Conservation (phyloP, 257 asterid genomes). For the Jacaranda copaia region DNA sequence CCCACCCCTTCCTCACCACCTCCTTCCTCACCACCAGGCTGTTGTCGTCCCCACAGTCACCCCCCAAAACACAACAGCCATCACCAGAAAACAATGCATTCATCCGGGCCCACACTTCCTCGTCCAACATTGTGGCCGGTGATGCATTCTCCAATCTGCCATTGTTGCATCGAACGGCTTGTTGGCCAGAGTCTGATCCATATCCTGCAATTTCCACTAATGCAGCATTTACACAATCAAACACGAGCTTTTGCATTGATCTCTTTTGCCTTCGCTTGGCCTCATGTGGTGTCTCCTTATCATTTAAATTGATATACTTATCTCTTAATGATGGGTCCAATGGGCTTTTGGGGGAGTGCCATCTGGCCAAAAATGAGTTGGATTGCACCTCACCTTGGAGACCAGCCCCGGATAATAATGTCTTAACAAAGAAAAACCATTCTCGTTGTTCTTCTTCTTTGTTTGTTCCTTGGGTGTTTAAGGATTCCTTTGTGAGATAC, state of each 20-base stretch:
- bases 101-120: slow-evolving; percentile 68
- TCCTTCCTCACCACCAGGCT: slow-evolving; percentile 66
- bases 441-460: slow-evolving; percentile 76
- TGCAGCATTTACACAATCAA: slow-evolving; percentile 76
- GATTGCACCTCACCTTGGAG: slow-evolving; percentile 61
- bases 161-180: slow-evolving; percentile 46
- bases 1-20: slow-evolving; percentile 80
- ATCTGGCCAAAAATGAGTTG: slow-evolving; percentile 51
- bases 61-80: slow-evolving; percentile 41
- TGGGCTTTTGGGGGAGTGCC: slow-evolving; percentile 88
- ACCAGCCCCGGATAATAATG: slow-evolving; percentile 68
- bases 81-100: slow-evolving; percentile 66
- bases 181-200: slow-evolving; percentile 53
- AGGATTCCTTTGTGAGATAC: slow-evolving; percentile 54
- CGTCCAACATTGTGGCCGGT: slow-evolving; percentile 48
- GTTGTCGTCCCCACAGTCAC: slow-evolving; percentile 57
- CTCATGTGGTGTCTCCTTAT: slow-evolving; percentile 65
- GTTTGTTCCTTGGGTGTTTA: slow-evolving; percentile 50
- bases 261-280: slow-evolving; percentile 76
- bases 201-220: slow-evolving; percentile 65
- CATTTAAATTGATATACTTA: slow-evolving; percentile 58
- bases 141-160: slow-evolving; percentile 29
- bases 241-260: slow-evolving; percentile 81
- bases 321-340: slow-evolving; percentile 83
- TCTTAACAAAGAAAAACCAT: slow-evolving; percentile 67